Base-by-base conservation (phyloP, 179 eudicot species). In the Beta corolliflora region DNA sequence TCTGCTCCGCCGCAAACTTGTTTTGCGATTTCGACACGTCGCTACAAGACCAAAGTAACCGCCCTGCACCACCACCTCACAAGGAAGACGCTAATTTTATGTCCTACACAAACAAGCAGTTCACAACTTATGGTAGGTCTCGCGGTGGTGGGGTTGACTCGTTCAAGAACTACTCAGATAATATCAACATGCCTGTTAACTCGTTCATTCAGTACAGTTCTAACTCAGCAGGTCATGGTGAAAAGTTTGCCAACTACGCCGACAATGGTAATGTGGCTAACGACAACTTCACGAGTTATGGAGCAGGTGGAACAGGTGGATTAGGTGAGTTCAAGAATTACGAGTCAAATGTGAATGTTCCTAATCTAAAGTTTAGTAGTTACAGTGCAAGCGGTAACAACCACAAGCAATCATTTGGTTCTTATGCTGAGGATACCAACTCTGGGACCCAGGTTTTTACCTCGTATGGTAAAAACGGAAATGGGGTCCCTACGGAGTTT, bases 391-490 rank as follows among this genome's bases (percentile, higher is more conserved):
- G 78, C 60, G 85, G 76, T 19, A 88, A 87, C 29, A 86, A 89
- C n/a, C 91, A 89, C 16, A 68, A 53, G 59, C 89, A 90, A 54
- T 59, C 81, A 5, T 95, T 95, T 82, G 83, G 81, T 0, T 50
- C 83, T 1, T 95, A 95, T 64, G n/a, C 91, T 0, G 75, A 77
- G 2, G 81, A 87, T 0, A 84, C 92, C 2, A 95, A 93, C 78
- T 77, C 94, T 0, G 97, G 97, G 2, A 83, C 79, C 53, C 79
- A 93, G 63, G 44, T 15, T 11, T 95, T 95, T 81, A 72, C 85
- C 11, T 85, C 86, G 81, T 95, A 95, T 50, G 97, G 92, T 7
- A 93, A 90, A 81, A 87, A 87, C 12, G 97, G 92, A 15, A 91
- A 91, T 69, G 94, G 91, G 5, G 90, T 88, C 23, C 81, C 73